A percentile compares a stretch with the other conserved stretches of the same genome.
Conservation (phyloP, 2,329 filamentous ascomycete species). For the Neopestalotiopsis clavispora region DNA sequence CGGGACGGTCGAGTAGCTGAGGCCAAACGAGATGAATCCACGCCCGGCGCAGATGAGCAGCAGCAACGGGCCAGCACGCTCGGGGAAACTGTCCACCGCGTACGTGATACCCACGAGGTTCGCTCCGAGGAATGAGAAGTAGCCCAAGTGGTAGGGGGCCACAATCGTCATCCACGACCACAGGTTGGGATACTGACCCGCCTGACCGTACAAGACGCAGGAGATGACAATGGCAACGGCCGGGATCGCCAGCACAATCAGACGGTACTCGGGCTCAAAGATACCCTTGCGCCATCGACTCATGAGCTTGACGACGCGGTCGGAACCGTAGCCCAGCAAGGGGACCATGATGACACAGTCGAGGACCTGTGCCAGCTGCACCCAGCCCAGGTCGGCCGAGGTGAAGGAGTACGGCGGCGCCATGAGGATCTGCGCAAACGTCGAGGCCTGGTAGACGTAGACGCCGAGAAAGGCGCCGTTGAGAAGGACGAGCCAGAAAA, state of each 20-base stretch:
- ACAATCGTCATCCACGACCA: slow-evolving; percentile 27
- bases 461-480: slow-evolving; percentile 31
- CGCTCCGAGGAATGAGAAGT: slow-evolving; percentile 32
- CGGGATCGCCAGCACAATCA: slow-evolving; percentile 16
- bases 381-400: slow-evolving; percentile 23
- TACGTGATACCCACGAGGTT: slow-evolving; percentile 35
- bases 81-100: slow-evolving; percentile 33
- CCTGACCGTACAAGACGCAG: slow-evolving; percentile 20
- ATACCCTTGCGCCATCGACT: slow-evolving; percentile 11
- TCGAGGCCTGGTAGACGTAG: slow-evolving; percentile 29
- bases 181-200: slow-evolving; percentile 39
- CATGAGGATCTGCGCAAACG: slow-evolving; percentile 27
- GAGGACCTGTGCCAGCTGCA: slow-evolving; percentile 26
- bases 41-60: slow-evolving; percentile 30
- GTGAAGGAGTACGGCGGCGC: slow-evolving; percentile 24
- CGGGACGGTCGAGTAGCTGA: slow-evolving; percentile 29
- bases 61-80: slow-evolving; percentile 31
- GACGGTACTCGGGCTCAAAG: slow-evolving; percentile 21
- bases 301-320: slow-evolving; percentile 20
- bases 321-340: slow-evolving; percentile 26
- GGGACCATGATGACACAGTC: slow-evolving; percentile 25
- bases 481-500: slow-evolving; percentile 28
- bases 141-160: slow-evolving; percentile 25
- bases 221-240: slow-evolving; percentile 16
- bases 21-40: slow-evolving; percentile 31